Percentiles rank a stretch among this genome's conserved stretches.
phyloP scores from a whole-genome alignment of 768 basidiomycete genomes.

The Pisolithus sp. region DNA sequence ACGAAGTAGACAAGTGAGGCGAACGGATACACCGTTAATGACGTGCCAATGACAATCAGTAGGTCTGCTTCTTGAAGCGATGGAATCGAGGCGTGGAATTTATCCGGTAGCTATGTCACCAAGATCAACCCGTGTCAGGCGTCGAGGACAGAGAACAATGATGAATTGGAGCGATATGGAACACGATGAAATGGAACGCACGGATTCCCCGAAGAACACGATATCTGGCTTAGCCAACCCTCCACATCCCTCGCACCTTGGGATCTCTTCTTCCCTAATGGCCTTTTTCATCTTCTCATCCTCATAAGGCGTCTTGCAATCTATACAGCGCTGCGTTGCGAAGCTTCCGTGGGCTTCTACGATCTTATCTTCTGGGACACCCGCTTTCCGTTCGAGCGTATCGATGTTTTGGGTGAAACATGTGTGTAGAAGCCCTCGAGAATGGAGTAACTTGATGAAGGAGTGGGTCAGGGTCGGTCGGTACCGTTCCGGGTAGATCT shows the following conservation, averaged over 20 bases:
- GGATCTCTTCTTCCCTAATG: conserved; percentile 49
- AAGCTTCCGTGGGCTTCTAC: conserved; percentile 98
- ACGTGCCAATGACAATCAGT: conserved; percentile 87
- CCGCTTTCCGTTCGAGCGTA: conserved; percentile 81
- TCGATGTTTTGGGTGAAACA: conserved; percentile 94
- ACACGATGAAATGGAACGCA: conserved; percentile 29
- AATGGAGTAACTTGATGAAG: conserved; percentile 77
- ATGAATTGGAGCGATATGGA: neutral
- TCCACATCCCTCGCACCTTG: conserved; percentile 59
- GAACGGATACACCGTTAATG: conserved; percentile 82
- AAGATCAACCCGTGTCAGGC: too few relatives aligned
- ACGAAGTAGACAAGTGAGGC: conserved; percentile 66
- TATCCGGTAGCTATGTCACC: conserved; percentile 54
- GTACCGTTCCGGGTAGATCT: conserved; percentile 87
- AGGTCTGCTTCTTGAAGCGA: conserved; percentile 67
- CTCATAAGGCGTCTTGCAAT: conserved; percentile 56
- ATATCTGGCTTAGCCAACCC: conserved; percentile 92
- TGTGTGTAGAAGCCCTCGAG: conserved; percentile 59
- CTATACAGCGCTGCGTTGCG: conserved; percentile 77
- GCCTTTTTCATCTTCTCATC: conserved; percentile 61
- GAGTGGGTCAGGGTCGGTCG: conserved; percentile 87
- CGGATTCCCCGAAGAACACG: conserved; percentile 84
- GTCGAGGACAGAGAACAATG: neutral
- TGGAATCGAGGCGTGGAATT: conserved; percentile 54
- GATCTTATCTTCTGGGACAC: conserved; percentile 65